phyloP scores from a whole-genome alignment of 2,329 filamentous ascomycete genomes.

The Chaetomiaceae sp. region DNA sequence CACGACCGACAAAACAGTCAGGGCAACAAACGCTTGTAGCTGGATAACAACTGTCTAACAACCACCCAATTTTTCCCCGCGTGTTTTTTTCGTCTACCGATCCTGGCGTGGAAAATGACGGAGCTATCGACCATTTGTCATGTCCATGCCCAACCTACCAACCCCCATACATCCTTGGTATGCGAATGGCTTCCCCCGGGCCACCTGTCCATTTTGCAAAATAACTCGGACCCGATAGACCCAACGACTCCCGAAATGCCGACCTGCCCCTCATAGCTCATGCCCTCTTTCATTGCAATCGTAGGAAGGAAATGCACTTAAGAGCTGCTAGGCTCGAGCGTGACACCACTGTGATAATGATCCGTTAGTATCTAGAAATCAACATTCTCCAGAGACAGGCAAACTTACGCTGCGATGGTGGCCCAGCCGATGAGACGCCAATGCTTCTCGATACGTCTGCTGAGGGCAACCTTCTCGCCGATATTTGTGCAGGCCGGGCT shows the following conservation, averaged over 20 bases:
- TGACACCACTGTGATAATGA: slow-evolving; percentile 46
- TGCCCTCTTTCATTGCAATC: slow-evolving; percentile 14
- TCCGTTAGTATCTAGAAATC: slow-evolving; percentile 21
- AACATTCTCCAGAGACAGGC: not conserved
- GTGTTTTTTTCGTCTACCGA: slow-evolving; percentile 19
- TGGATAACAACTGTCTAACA: slow-evolving; percentile 2
- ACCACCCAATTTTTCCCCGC: slow-evolving; percentile 9
- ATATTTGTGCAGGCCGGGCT: slow-evolving; percentile 94
- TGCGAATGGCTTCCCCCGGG: not conserved
- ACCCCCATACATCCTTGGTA: not conserved
- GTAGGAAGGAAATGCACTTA: slow-evolving; percentile 29
- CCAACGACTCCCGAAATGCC: not conserved
- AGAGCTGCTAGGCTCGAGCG: slow-evolving; percentile 46
- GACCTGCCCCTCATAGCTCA: slow-evolving; percentile 7
- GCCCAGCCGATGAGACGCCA: slow-evolving; percentile 95
- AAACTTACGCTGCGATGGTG: slow-evolving; percentile 64
- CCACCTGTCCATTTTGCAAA: slow-evolving; percentile 1
- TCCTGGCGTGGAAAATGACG: slow-evolving; percentile 3
- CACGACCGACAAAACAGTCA: not conserved
- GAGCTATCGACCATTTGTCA: slow-evolving; percentile 1
- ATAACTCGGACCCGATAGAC: not conserved
- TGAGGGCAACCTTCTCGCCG: slow-evolving; percentile 95
- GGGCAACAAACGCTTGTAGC: not conserved
- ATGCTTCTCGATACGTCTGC: slow-evolving; percentile 97
- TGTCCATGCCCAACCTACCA: not conserved